A percentile compares a stretch with the other conserved stretches of the same genome.
These are phyloP conservation scores for Cryomyces antarcticus DNA, from an alignment of 495 filamentous ascomycete genomes.

Conservation along the genomic window DNA sequence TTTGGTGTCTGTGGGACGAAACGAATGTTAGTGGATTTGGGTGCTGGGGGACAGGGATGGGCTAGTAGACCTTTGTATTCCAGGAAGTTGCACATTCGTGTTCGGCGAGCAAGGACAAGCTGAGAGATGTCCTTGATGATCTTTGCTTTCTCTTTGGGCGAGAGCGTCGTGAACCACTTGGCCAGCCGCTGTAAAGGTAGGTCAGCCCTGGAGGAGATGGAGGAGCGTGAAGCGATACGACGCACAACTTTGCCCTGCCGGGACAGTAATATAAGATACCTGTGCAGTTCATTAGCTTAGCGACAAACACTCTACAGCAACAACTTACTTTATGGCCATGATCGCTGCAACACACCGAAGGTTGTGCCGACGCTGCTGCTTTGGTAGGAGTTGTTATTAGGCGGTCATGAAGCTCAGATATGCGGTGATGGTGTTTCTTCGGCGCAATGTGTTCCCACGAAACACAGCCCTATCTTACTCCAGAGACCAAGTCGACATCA, in stretches of 20 bases:
- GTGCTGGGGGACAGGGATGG: not conserved
- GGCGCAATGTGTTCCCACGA: no score
- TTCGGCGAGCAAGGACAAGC: constrained; percentile 82
- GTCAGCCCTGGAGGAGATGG: constrained; percentile 14
- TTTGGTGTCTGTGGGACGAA: constrained; percentile 55
- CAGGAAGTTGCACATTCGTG: constrained; percentile 99
- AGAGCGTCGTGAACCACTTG: constrained; percentile 98
- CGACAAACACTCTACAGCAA: no score
- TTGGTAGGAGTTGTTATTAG: no score
- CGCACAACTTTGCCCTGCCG: constrained; percentile 97
- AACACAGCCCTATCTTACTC: no score
- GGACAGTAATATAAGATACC: constrained; percentile 92
- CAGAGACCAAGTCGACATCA: no score
- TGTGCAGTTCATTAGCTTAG: no score
- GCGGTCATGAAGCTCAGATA: no score
- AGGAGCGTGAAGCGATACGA: constrained; percentile 2
- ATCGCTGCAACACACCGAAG: no score
- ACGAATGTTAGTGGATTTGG: constrained; percentile 1
- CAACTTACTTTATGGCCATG: no score
- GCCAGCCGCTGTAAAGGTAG: constrained; percentile 54
- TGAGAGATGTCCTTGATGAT: constrained; percentile 99
- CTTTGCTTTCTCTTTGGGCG: constrained; percentile 97
- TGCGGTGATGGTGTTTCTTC: no score
- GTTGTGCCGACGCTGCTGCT: no score
- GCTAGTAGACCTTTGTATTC: constrained; percentile 76